phyloP scores from a whole-genome alignment of 306 rosid species.

The Vachellia pachyceras region DNA sequence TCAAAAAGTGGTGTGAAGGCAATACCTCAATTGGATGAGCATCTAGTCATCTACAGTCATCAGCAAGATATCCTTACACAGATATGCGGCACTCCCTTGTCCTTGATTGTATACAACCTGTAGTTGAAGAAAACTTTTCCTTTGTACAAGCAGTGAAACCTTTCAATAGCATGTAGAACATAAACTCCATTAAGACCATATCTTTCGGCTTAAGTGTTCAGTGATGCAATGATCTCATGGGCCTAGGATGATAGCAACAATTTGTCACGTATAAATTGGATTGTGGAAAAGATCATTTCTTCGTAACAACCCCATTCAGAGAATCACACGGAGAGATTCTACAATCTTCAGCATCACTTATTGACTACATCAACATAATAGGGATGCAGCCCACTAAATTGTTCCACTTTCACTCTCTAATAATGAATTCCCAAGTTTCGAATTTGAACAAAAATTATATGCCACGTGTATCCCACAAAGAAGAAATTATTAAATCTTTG shows the following conservation, averaged over 20 bases:
- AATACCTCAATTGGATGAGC: conserved; percentile 28
- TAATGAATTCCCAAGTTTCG: conserved; percentile 34
- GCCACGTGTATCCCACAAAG: conserved; percentile 54
- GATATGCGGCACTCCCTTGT: conserved; percentile 26
- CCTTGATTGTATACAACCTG: conserved; percentile 40
- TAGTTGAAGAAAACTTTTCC: conserved; percentile 43
- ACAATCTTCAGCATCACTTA: conserved; percentile 49
- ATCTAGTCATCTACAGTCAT: conserved; percentile 13
- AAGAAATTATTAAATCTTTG: conserved; percentile 33
- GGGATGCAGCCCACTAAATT: conserved; percentile 43
- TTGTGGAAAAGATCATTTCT: conserved; percentile 20
- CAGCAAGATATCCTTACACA: neutral
- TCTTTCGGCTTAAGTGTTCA: conserved; percentile 75
- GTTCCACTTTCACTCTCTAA: conserved; percentile 42
- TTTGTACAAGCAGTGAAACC: conserved; percentile 42
- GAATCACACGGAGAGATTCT: conserved; percentile 36
- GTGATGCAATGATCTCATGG: conserved; percentile 47
- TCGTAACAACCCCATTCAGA: conserved; percentile 47
- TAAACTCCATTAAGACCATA: conserved; percentile 52
- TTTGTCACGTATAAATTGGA: conserved; percentile 45
- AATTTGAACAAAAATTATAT: conserved; percentile 28
- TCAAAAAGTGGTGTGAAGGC: conserved; percentile 29
- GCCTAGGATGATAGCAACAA: conserved; percentile 42
- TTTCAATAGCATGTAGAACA: conserved; percentile 53
- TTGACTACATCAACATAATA: conserved; percentile 34